Conservation (phyloP, 129 eudicot genomes). For the Solidago caesia region DNA sequence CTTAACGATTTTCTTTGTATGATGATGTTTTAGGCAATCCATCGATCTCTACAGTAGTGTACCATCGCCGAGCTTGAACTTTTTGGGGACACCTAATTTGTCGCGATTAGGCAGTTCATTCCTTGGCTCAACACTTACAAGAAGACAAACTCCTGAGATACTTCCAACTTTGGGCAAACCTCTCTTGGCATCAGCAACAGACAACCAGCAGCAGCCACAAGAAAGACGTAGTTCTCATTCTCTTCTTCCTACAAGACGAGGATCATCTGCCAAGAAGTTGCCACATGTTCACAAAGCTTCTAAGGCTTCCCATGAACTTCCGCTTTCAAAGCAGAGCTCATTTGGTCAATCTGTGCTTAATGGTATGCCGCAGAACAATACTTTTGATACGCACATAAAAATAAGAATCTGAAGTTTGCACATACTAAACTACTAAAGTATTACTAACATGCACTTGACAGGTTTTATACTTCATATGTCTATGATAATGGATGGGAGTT, state of each 20-base stretch:
- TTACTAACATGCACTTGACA: not conserved
- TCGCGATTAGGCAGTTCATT: slow-evolving; percentile 70
- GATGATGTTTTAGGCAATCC: slow-evolving; percentile 67
- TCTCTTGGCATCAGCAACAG: slow-evolving; percentile 50
- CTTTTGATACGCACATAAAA: not conserved
- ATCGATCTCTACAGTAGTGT: slow-evolving; percentile 83
- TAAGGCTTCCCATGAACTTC: slow-evolving; percentile 56
- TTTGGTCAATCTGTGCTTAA: slow-evolving; percentile 77
- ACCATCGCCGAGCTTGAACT: slow-evolving; percentile 77
- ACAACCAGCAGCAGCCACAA: slow-evolving; percentile 52
- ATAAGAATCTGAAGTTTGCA: not conserved
- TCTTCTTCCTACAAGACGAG: slow-evolving; percentile 66
- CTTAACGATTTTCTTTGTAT: slow-evolving; percentile 2
- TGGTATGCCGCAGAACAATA: slow-evolving; percentile 41
- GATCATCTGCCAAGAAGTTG: slow-evolving; percentile 48
- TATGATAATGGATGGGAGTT: not conserved
- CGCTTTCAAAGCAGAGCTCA: slow-evolving; percentile 60
- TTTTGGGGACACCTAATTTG: slow-evolving; percentile 66
- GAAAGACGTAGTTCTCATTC: slow-evolving; percentile 79
- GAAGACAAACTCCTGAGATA: slow-evolving; percentile 78
- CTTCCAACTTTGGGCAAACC: slow-evolving; percentile 66
- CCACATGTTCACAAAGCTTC: slow-evolving; percentile 49
- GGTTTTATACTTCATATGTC: not conserved
- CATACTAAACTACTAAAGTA: not conserved
- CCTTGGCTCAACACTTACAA: slow-evolving; percentile 64